Percentiles rank a stretch among this genome's conserved stretches.
Conservation (phyloP, 768 basidiomycete species). For the Tricholoma bakamatsutake region DNA sequence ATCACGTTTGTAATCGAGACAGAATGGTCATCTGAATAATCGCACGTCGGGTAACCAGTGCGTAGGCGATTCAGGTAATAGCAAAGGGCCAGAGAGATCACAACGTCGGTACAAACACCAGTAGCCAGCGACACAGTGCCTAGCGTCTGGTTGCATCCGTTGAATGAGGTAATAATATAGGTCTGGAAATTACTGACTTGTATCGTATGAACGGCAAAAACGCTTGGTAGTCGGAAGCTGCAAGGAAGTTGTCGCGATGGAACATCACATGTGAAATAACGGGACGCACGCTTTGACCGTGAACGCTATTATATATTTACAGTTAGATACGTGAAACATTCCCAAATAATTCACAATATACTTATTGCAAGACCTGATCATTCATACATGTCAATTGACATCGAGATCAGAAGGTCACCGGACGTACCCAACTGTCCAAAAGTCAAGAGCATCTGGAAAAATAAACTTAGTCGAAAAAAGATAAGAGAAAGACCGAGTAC, state of each 20-base stretch:
- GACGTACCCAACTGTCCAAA: conserved; percentile 44
- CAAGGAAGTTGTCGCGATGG: neutral
- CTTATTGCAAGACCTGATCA: conserved; percentile 33
- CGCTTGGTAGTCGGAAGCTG: conserved; percentile 36
- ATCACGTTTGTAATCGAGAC: neutral
- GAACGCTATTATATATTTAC: conserved; percentile 20
- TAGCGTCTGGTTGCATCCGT: conserved; percentile 29
- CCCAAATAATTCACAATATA: conserved; percentile 16
- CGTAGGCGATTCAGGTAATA: conserved; percentile 54
- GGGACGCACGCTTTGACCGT: conserved; percentile 38
- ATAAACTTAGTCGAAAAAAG: neutral
- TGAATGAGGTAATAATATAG: neutral
- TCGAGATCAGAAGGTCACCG: neutral
- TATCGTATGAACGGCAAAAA: conserved; percentile 38
- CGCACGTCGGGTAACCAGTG: conserved; percentile 46
- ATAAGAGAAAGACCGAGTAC: conserved; percentile 15
- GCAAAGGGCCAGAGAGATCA: conserved; percentile 53
- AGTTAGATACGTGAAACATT: neutral
- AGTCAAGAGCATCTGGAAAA: conserved; percentile 37
- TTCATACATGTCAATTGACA: neutral
- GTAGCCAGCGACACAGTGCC: conserved; percentile 48
- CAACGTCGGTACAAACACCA: conserved; percentile 51
- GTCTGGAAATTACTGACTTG: conserved; percentile 28
- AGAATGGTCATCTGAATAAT: conserved; percentile 1
- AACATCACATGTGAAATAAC: neutral